Conservation (phyloP, 345 rosid genomes). For the Brassica juncea region DNA sequence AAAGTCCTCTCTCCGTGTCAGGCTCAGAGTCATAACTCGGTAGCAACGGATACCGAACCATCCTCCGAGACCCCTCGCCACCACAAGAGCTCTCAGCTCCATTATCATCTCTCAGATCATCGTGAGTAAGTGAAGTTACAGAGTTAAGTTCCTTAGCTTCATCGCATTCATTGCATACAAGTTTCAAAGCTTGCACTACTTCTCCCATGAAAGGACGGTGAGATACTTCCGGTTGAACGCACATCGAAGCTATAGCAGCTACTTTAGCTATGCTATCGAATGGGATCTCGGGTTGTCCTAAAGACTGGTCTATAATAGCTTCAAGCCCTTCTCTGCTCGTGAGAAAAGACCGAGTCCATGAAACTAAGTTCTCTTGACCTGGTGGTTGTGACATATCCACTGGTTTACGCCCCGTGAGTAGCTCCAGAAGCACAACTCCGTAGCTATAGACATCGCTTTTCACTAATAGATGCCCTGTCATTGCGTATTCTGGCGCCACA, state of each 20-base stretch:
- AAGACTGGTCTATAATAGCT: constrained; percentile 61
- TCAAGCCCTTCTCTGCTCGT: constrained; percentile 73
- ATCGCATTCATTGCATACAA: constrained; percentile 79
- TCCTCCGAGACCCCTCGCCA: constrained; percentile 45
- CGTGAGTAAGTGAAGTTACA: constrained; percentile 49
- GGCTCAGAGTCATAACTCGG: constrained; percentile 59
- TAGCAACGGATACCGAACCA: constrained; percentile 42
- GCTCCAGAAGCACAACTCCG: not conserved
- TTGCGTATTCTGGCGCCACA: constrained; percentile 42
- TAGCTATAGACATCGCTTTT: constrained; percentile 69
- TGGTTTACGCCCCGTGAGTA: constrained; percentile 74
- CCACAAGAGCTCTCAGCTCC: constrained; percentile 44
- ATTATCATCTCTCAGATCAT: constrained; percentile 50
- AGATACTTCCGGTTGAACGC: constrained; percentile 92
- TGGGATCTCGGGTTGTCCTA: constrained; percentile 57
- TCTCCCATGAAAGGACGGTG: constrained; percentile 99
- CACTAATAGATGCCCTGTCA: constrained; percentile 95
- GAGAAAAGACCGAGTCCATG: constrained; percentile 84
- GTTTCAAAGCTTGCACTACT: constrained; percentile 93
- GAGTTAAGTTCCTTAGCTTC: constrained; percentile 70
- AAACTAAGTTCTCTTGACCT: constrained; percentile 86
- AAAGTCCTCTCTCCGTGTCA: constrained; percentile 67
- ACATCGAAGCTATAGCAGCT: constrained; percentile 93
- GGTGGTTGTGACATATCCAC: constrained; percentile 89
- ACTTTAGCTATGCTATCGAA: constrained; percentile 83